Evolutionary conservation across 805 yeast species (phyloP).

Genomic region (Candida ficus): DNA sequence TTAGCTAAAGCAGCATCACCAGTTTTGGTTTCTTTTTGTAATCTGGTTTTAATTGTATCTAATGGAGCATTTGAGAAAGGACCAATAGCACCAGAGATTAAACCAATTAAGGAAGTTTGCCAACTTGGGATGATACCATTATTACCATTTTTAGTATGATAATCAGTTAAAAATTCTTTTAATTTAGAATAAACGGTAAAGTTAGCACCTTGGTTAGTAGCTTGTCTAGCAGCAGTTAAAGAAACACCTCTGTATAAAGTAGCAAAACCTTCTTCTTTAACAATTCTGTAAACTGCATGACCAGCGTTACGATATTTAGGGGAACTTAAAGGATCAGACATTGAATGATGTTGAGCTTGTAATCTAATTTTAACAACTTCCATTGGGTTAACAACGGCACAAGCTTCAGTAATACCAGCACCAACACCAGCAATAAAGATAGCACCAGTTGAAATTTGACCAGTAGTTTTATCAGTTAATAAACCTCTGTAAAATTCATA

Average conservation of each 20-base stretch:
- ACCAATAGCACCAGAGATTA: slow-evolving; percentile 93
- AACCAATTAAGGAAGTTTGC: slow-evolving; percentile 91
- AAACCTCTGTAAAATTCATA: slow-evolving; percentile 81
- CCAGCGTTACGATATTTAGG: slow-evolving; percentile 92
- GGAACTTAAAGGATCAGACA: slow-evolving; percentile 69
- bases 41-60: slow-evolving; percentile 94
- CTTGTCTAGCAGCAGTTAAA: slow-evolving; percentile 95
- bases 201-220: slow-evolving; percentile 97
- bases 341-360: slow-evolving; percentile 91
- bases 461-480: slow-evolving; percentile 53
- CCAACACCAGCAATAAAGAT: slow-evolving; percentile 92
- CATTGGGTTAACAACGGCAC: slow-evolving; percentile 92
- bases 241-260: slow-evolving; percentile 93
- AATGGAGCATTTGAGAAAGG: slow-evolving; percentile 97
- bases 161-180: slow-evolving; percentile 61
- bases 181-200: slow-evolving; percentile 90
- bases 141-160: slow-evolving; percentile 41
- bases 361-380: slow-evolving; percentile 95
- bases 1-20: slow-evolving; percentile 32
- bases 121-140: slow-evolving; percentile 68
- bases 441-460: slow-evolving; percentile 62
- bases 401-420: slow-evolving; percentile 96
- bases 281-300: slow-evolving; percentile 80
- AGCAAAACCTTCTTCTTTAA: slow-evolving; percentile 84
- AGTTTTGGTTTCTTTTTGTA: slow-evolving; percentile 81